Conservation (phyloP, 2,329 filamentous ascomycete genomes). For the Scedosporium boydii region DNA sequence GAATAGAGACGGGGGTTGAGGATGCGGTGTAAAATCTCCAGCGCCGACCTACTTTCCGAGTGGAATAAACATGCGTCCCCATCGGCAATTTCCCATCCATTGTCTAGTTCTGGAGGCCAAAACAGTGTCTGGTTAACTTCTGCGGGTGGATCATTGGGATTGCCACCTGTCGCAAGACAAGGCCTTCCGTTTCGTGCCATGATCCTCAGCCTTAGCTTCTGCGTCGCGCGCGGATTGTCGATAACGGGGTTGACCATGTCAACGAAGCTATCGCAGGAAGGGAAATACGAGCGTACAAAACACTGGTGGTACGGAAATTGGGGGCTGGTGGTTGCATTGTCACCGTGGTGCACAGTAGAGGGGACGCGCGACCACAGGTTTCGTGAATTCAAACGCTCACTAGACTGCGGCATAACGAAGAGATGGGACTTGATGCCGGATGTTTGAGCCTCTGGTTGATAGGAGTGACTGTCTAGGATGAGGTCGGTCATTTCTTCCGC, state of each 20-base stretch:
- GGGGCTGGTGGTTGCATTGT: slow-evolving; percentile 27
- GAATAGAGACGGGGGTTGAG: slow-evolving; percentile 26
- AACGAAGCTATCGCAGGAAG: slow-evolving; percentile 42
- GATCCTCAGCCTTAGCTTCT: background rate
- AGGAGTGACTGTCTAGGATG: background rate
- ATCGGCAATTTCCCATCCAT: background rate
- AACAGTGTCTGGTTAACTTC: background rate
- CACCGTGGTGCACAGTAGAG: slow-evolving; percentile 38
- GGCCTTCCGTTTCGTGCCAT: background rate
- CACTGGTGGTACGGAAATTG: slow-evolving; percentile 44
- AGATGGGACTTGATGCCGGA: background rate
- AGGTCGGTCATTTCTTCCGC: too few species aligned
- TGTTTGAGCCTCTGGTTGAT: background rate
- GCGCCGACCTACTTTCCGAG: background rate
- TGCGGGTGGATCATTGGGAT: background rate
- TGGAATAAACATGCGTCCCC: slow-evolving; percentile 9
- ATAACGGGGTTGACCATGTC: slow-evolving; percentile 47
- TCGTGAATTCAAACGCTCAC: background rate
- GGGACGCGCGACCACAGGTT: slow-evolving; percentile 17
- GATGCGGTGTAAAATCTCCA: slow-evolving; percentile 19
- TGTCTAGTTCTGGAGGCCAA: slow-evolving; percentile 4
- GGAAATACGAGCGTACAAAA: slow-evolving; percentile 45
- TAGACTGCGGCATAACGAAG: slow-evolving; percentile 11
- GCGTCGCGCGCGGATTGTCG: background rate
- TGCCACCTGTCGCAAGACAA: background rate